Evolutionary conservation across 108 stramenopile genomes (phyloP).

Genomic region (Aurantiochytrium sp.): DNA sequence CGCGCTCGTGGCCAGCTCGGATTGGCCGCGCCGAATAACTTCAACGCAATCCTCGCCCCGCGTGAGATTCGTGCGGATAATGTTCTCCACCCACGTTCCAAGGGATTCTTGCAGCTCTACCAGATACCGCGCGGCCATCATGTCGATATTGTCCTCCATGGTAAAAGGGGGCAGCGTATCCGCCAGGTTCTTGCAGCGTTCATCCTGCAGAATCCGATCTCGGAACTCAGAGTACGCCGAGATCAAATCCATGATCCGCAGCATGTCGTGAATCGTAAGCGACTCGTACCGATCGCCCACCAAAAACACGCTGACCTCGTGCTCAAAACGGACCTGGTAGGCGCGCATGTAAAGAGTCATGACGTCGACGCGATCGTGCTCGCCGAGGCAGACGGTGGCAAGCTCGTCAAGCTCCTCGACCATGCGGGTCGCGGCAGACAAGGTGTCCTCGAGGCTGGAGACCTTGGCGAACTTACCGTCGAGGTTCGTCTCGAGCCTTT

Average conservation of each 20-base stretch:
- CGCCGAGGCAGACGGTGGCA: background rate
- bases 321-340: background rate
- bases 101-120: background rate
- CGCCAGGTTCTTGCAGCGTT: background rate
- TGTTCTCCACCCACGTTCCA: slow-evolving; percentile 7
- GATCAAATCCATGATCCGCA: background rate
- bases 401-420: slow-evolving; percentile 9
- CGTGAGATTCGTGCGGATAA: background rate
- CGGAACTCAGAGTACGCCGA: background rate
- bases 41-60: background rate
- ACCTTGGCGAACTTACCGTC: background rate
- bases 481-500: background rate
- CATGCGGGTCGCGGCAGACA: background rate
- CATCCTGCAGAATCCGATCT: background rate
- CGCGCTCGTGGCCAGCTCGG: background rate
- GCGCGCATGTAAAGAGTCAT: background rate
- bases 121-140: background rate
- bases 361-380: background rate
- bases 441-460: background rate
- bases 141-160: background rate
- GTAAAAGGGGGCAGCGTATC: background rate
- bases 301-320: background rate
- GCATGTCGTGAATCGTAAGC: background rate
- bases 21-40: background rate
- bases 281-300: background rate